Evolutionary conservation across 495 filamentous ascomycete species (phyloP).

Genomic region (Glonium stellatum): DNA sequence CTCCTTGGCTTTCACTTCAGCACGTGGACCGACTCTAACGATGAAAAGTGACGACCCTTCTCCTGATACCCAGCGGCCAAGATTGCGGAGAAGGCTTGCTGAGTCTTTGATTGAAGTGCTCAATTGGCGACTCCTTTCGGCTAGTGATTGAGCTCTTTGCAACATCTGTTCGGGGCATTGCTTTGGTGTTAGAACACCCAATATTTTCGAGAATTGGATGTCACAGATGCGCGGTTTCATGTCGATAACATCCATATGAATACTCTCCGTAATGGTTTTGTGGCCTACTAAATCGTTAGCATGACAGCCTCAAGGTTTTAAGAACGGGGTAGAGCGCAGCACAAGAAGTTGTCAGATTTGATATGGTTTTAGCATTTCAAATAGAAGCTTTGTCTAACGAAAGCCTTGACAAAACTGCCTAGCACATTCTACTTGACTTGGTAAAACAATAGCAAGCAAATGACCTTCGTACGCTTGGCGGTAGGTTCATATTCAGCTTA

Average conservation of each 20-base stretch:
- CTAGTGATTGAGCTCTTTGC: neutral
- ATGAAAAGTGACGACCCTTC: neutral
- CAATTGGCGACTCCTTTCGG: neutral
- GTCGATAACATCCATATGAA: neutral
- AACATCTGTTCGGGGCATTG: neutral
- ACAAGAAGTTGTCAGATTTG: no score
- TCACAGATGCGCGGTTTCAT: neutral
- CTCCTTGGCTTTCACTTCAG: neutral
- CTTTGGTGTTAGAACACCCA: neutral
- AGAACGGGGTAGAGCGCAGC: no score
- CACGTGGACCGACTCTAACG: neutral
- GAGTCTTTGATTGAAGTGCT: neutral
- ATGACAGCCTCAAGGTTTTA: neutral
- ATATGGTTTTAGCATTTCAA: no score
- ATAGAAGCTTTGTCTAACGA: no score
- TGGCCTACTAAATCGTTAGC: neutral
- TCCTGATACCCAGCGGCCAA: neutral
- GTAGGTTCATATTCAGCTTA: neutral
- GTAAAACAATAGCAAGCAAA: no score
- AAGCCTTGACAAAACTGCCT: no score
- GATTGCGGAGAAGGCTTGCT: neutral
- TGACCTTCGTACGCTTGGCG: no score
- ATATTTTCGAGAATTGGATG: slow-evolving; percentile 1
- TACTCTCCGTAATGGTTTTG: neutral
- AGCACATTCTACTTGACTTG: no score